Evolutionary conservation across 768 basidiomycete species (phyloP), one percentile per base, ranked within the genome.

Genomic region (Suillus placidus): DNA sequence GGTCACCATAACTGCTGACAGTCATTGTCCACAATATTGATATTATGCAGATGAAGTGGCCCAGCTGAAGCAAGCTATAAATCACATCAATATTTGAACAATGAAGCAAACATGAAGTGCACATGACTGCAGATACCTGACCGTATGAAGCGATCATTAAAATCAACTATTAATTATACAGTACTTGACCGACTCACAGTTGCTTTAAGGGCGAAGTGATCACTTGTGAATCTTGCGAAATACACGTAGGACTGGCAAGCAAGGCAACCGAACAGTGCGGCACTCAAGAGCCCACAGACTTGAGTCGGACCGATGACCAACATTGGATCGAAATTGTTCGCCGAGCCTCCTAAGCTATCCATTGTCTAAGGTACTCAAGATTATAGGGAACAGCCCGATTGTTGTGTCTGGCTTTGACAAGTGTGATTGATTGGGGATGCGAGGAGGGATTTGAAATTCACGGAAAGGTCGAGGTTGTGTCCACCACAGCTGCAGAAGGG

Each of bases 251-350:
- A 35, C 61, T 71, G 70, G 52, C 38, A 45, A 3, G 60, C 52
- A 20, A 64, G 38, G 37, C 69, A 60, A n/a, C 70, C 70, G 30
- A 71, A 68, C 2, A 71, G 35, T 35, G 58, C 47, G 6, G 61
- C 42, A 9, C 66, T 64, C 20, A 67, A 51, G 13, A 69, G 40
- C n/a, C 60, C 62, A 26, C 68, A 64, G 20, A 69, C 62, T 42
- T 69, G 66, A 23, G 66, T 52, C 3, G 68, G 66, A 13, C 66
- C 70, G 7, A 66, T 34, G 55, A 60, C 45, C 8, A 54, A 16
- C 52, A 30, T 32, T 10, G 18, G 13, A 32, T 49, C 13, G 49
- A 49, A 49, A 26, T 7, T 7, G 8, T 20, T 20, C 0, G 43
- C 20, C 1, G 20, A 14, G 23, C 6, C 3, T 49, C 3, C 49